Evolutionary conservation across 345 rosid species (phyloP), one percentile per base, ranked within the genome.

Genomic region (Trapa incisa): DNA sequence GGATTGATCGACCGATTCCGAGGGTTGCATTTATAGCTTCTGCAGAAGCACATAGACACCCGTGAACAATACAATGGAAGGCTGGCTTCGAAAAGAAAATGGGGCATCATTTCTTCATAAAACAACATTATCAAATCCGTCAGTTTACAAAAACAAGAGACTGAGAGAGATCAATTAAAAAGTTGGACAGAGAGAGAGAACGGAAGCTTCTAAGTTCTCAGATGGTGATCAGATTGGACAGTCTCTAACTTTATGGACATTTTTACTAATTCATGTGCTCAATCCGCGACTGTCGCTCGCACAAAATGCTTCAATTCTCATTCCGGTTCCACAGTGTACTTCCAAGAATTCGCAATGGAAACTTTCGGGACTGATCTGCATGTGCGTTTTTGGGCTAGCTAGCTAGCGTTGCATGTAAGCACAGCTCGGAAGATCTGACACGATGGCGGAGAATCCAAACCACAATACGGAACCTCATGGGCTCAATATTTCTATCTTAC

Each of bases 11-110:
- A 36, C 11, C 5, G 35, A 22, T 41, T 8, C 43, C n/a, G 10
- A 32, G 63, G 63, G 63, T 61, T 22, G 29, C 29, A 22, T 62
- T 61, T 70, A 62, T 70, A 70, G 60, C 65, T 11, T 17, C 29
- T 1, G 47, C n/a, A 14, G 10, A 13, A 5, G 64, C 29, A 22
- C 29, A 22, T 22, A 22, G 37, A 17, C 47, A 68, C 70, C 70
- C 70, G 64, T 68, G 70, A 68, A n/a, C 33, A 50, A 64, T 50
- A 64, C 67, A 41, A 8, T 64, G 67, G 48, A 42, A 35, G 33
- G 48, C 33, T 41, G 33, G 48, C 33, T 41, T 29, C n/a, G 39
- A 38, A 22, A 36, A 45, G 12, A 32, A 3, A 64, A 12, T 17
- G 50, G 37, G 22, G 3, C 29, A 38, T 64, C n/a, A 1, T 64